Conservation (phyloP, 192 early-diverging fungal genomes). For the Backusella circina region DNA sequence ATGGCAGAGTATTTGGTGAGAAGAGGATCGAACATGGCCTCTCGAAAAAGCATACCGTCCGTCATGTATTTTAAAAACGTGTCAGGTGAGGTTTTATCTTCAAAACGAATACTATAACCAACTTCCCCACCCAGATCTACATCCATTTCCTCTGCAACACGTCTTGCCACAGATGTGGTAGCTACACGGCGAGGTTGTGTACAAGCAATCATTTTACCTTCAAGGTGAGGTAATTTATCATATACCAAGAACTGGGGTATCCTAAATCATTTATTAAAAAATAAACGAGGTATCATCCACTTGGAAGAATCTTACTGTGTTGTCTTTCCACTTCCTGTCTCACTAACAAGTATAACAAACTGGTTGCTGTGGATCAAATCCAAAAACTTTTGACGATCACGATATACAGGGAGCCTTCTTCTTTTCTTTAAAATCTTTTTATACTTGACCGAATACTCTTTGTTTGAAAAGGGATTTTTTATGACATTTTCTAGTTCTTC, state of each 20-base stretch:
- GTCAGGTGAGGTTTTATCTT: constrained; percentile 90
- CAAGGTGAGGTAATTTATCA: constrained; percentile 86
- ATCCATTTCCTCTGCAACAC: constrained; percentile 97
- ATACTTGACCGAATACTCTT: constrained; percentile 81
- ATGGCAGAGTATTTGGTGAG: constrained; percentile 88
- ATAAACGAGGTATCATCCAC: no score
- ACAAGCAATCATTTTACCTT: constrained; percentile 93
- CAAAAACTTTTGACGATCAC: constrained; percentile 88
- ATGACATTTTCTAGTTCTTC: constrained; percentile 71
- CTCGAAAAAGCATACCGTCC: constrained; percentile 97
- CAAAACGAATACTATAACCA: constrained; percentile 98
- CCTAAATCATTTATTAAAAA: constrained; percentile 33
- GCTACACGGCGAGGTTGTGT: constrained; percentile 99
- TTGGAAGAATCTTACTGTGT: constrained; percentile 97
- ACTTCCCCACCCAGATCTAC: constrained; percentile 89
- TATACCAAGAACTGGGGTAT: constrained; percentile 94
- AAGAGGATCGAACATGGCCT: constrained; percentile 93
- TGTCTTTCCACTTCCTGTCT: constrained; percentile 97
- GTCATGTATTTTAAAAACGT: constrained; percentile 98
- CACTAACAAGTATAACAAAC: constrained; percentile 92
- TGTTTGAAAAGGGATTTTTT: constrained; percentile 81
- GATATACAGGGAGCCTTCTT: constrained; percentile 88
- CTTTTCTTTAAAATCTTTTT: constrained; percentile 80
- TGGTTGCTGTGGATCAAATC: constrained; percentile 92
- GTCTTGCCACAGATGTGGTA: constrained; percentile 98